Evolutionary conservation across 1,139 yeast species (phyloP), one percentile per base, ranked within the genome.

Genomic region (Diutina ranongensis): DNA sequence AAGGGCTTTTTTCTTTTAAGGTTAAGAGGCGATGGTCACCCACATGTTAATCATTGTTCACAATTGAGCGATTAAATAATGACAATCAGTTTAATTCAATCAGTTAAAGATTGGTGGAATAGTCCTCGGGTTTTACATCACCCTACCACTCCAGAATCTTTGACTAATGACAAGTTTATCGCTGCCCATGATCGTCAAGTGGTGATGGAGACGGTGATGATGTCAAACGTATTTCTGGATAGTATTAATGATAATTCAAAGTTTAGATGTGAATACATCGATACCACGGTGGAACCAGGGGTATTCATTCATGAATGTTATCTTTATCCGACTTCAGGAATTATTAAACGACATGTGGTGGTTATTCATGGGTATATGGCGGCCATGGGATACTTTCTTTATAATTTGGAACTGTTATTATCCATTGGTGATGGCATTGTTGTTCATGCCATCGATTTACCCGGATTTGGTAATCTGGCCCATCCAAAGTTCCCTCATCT

Each of bases 301-400:
- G 20, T 25, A 3, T 8, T 38, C 5, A 15, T 38, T 20, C 42
- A 38, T 15, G 42, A 38, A 16, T 22, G 19, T n/a, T 25, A 32
- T n/a, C 19, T 38, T 3, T 3, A 4, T 7, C 31, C 28, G 13
- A 15, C 21, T n/a, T 8, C 9, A n/a, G 21, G 16, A 13, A 12
- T 25, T 18, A 25, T 22, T n/a, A 25, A 38, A 7, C 18, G 49
- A 2, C 65, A 64, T 46, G 52, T 53, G 22, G 69, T 69, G 2
- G 54, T 67, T 2, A 60, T 69, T 13, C 75, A 70, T 51, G 75
- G 75, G 8, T 70, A 68, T 50, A 69, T 69, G 74, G 75, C 75
- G 1, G 73, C 74, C 1, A 55, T 65, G 48, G 75, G 74, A 2
- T 69, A 63, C 52, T 69, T 67, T 50, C 57, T 68, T 45, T 67